Conservation (phyloP, 441 rosid genomes). For the Pelargonium australe region DNA sequence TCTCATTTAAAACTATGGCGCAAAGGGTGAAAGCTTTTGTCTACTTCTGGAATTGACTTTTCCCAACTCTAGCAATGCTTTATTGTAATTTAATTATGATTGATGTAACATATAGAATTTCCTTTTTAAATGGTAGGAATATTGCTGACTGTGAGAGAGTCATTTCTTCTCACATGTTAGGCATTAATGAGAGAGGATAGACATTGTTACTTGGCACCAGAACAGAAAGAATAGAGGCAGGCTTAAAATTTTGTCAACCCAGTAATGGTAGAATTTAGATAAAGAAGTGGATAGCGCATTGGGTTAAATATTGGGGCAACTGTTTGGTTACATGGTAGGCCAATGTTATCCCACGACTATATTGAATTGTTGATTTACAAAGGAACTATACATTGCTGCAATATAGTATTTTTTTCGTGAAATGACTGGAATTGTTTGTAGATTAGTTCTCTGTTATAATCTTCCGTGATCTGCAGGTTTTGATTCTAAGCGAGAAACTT, state of each 20-base stretch:
- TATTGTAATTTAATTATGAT: too few relatives aligned
- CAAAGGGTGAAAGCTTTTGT: not conserved
- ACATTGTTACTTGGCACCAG: too few relatives aligned
- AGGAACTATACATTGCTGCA: not conserved
- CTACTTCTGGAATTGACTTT: too few relatives aligned
- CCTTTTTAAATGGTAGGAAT: too few relatives aligned
- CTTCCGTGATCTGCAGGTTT: slow-evolving; percentile 44
- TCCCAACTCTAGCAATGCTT: too few relatives aligned
- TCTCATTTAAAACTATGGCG: not conserved
- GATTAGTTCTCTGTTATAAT: slow-evolving; percentile 6
- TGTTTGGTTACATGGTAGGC: not conserved
- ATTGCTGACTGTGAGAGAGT: not conserved
- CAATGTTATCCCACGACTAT: not conserved
- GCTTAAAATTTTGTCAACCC: too few relatives aligned
- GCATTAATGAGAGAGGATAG: not conserved
- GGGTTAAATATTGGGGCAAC: not conserved
- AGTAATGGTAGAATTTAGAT: too few relatives aligned
- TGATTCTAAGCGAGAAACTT: slow-evolving; percentile 89
- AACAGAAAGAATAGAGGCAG: too few relatives aligned
- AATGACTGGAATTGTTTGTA: slow-evolving; percentile 5
- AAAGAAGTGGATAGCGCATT: too few relatives aligned
- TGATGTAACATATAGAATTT: too few relatives aligned
- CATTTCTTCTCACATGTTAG: not conserved
- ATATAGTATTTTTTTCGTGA: not conserved
- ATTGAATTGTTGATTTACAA: not conserved